Evolutionary conservation across 2,329 filamentous ascomycete species (phyloP).

Genomic region (Ambrosiella cleistominuta): DNA sequence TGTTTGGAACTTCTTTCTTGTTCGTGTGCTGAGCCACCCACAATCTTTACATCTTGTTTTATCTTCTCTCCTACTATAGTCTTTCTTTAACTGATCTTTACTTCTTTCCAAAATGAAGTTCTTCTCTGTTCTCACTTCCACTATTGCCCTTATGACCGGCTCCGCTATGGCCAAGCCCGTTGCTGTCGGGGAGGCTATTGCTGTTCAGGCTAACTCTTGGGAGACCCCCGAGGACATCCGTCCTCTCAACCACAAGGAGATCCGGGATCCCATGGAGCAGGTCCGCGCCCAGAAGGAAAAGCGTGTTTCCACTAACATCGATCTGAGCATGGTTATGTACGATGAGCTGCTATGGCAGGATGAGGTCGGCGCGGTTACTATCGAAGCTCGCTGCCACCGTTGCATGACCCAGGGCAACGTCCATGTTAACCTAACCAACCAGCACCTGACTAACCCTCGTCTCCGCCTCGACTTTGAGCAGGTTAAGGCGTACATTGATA

Average conservation of each 20-base stretch:
- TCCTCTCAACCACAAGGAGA: slow-evolving; percentile 10
- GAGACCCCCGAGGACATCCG: slow-evolving; percentile 5
- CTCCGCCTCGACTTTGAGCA: slow-evolving; percentile 30
- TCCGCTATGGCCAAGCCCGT: slow-evolving; percentile 7
- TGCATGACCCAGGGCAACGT: slow-evolving; percentile 35
- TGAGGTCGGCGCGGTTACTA: neutral
- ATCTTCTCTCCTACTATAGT: neutral
- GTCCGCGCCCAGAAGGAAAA: slow-evolving; percentile 14
- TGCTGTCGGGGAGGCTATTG: neutral
- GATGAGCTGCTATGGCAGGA: neutral
- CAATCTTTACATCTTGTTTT: neutral
- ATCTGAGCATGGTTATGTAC: slow-evolving; percentile 1
- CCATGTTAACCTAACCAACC: slow-evolving; percentile 25
- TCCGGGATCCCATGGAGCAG: slow-evolving; percentile 10
- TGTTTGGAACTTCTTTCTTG: neutral
- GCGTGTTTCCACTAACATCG: slow-evolving; percentile 14
- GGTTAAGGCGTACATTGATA: slow-evolving; percentile 33
- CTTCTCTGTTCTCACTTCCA: neutral
- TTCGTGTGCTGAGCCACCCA: neutral
- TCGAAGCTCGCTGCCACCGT: slow-evolving; percentile 26
- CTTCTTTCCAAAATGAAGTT: neutral
- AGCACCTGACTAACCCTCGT: slow-evolving; percentile 23
- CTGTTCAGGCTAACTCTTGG: slow-evolving; percentile 3
- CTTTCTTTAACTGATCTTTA: neutral
- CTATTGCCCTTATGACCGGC: neutral